Evolutionary conservation across 805 yeast genomes (phyloP).

Genomic region (Saccharomyces paradoxus): DNA sequence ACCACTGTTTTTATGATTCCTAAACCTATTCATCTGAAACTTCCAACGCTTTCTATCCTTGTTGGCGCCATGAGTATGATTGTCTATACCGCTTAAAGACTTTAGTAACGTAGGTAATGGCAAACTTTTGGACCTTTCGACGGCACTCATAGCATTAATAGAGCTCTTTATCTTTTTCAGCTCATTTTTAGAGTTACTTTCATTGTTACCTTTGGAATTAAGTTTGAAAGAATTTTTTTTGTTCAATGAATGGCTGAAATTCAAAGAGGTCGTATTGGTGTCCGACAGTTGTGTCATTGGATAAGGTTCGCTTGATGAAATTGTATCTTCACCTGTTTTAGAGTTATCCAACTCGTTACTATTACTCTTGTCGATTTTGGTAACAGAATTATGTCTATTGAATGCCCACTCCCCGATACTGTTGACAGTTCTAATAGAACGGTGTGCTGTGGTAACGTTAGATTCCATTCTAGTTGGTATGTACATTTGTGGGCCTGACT

Average conservation of each 20-base stretch:
- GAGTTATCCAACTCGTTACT: constrained; percentile 14
- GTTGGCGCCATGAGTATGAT: not conserved
- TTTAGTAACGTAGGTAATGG: constrained; percentile 17
- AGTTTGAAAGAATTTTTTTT: not conserved
- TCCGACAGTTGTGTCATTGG: not conserved
- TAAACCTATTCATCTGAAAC: constrained; percentile 17
- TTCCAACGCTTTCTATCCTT: constrained; percentile 18
- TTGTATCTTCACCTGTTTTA: constrained; percentile 6
- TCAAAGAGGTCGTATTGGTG: not conserved
- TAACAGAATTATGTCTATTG: constrained; percentile 8
- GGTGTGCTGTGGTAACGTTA: constrained; percentile 23
- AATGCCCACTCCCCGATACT: constrained; percentile 28
- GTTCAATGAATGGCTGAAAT: not conserved
- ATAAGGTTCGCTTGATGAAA: constrained; percentile 1
- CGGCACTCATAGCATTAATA: constrained; percentile 7
- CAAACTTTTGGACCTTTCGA: constrained; percentile 27
- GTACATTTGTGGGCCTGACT: constrained; percentile 15
- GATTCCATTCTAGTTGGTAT: constrained; percentile 19
- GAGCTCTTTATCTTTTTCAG: constrained; percentile 11
- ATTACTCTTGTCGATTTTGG: constrained; percentile 10
- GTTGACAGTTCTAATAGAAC: constrained; percentile 24
- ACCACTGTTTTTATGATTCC: constrained; percentile 7
- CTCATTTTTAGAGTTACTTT: constrained; percentile 5
- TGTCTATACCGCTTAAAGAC: constrained; percentile 13
- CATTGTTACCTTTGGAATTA: not conserved